Evolutionary conservation across 139 green algal species (phyloP).

Genomic region (Nannochloris sp.): DNA sequence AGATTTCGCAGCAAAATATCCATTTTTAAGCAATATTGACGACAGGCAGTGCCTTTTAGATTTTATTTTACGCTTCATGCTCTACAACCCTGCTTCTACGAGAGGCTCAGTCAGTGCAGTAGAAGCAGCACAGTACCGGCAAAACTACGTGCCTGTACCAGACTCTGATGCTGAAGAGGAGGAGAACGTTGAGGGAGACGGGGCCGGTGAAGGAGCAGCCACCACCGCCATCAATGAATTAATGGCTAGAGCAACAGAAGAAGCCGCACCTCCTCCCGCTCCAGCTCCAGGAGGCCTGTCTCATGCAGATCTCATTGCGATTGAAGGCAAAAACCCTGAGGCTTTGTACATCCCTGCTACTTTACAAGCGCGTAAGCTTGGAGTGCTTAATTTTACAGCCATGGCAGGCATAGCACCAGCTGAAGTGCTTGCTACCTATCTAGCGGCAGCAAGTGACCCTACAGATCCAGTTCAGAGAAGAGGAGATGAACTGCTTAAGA

Average conservation of each 20-base stretch:
- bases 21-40: constrained; percentile 10
- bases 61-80: constrained; percentile 53
- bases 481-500: constrained; percentile 71
- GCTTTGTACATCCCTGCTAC: background rate
- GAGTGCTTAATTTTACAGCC: constrained; percentile 64
- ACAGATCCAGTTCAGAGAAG: constrained; percentile 43
- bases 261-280: no score
- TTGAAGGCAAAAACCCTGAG: constrained; percentile 39
- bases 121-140: background rate
- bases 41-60: constrained; percentile 45
- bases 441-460: constrained; percentile 55
- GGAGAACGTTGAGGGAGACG: background rate
- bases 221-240: no score
- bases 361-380: constrained; percentile 54
- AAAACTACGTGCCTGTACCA: background rate
- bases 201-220: constrained; percentile 22
- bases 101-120: background rate
- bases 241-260: no score
- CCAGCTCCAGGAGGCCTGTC: constrained; percentile 14
- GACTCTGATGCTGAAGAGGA: constrained; percentile 11
- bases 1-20: constrained; percentile 18
- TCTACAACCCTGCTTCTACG: constrained; percentile 51
- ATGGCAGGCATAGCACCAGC: constrained; percentile 27
- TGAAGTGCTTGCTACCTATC: constrained; percentile 45
- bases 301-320: constrained; percentile 20